Percentiles rank a stretch among this genome's conserved stretches.
These are phyloP conservation scores for Euphorbia schlechtendalii DNA, from an alignment of 441 rosid species.

Conservation along the genomic window DNA sequence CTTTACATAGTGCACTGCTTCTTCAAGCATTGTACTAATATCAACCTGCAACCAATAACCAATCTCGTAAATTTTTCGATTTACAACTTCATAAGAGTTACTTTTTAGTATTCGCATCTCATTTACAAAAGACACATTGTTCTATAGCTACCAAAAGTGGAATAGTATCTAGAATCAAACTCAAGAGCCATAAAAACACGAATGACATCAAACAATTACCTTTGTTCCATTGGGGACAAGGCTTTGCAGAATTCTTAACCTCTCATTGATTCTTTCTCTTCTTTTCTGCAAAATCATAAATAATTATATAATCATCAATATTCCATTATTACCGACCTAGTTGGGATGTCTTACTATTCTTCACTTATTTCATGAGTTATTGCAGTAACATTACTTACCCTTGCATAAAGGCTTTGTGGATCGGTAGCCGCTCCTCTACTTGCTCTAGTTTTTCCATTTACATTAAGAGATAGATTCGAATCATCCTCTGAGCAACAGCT, in stretches of 20 bases:
- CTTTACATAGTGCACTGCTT: constrained; percentile 68
- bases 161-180: too few species aligned
- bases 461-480: constrained; percentile 34
- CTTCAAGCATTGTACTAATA: constrained; percentile 81
- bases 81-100: background rate
- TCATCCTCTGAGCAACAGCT: constrained; percentile 56
- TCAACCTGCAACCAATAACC: constrained; percentile 43
- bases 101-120: too few species aligned
- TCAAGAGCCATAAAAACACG: too few species aligned
- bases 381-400: constrained; percentile 25
- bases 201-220: too few species aligned
- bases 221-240: constrained; percentile 90
- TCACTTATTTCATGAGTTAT: too few species aligned
- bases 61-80: background rate
- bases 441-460: constrained; percentile 54
- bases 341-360: too few species aligned
- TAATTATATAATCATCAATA: background rate
- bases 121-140: too few species aligned
- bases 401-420: constrained; percentile 86
- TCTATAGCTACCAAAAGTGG: too few species aligned
- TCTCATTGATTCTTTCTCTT: constrained; percentile 76
- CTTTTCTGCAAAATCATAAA: constrained; percentile 48
- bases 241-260: constrained; percentile 62
- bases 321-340: too few species aligned
- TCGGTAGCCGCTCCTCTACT: constrained; percentile 74